Evolutionary conservation across 768 basidiomycete genomes (phyloP).

Genomic region (Termitomyces sp.): DNA sequence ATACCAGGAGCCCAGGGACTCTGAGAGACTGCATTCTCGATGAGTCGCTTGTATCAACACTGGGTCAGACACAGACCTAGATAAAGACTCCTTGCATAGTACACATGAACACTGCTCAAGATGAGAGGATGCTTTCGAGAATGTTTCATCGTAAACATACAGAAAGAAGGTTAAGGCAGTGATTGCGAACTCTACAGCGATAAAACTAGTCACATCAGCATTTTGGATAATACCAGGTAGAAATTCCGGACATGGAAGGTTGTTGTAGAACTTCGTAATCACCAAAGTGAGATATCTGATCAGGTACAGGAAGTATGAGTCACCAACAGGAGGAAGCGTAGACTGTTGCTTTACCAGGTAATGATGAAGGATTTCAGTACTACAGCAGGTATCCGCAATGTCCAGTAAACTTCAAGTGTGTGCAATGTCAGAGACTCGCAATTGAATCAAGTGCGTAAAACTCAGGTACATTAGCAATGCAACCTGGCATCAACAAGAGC

Average conservation of each 20-base stretch:
- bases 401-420: constrained; percentile 5
- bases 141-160: not conserved
- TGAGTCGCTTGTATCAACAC: not conserved
- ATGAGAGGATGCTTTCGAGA: not conserved
- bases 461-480: not conserved
- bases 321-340: not conserved
- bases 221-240: not conserved
- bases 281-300: constrained; percentile 4
- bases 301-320: not conserved
- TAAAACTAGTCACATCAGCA: not conserved
- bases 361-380: constrained; percentile 6
- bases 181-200: not conserved
- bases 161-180: not conserved
- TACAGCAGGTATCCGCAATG: constrained; percentile 11
- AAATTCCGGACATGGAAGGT: not conserved
- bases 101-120: not conserved
- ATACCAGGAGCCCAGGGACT: not conserved
- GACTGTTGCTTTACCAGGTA: constrained; percentile 5
- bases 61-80: not conserved
- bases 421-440: not conserved
- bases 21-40: not conserved
- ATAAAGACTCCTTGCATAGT: constrained; percentile 2
- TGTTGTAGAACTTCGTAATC: not conserved
- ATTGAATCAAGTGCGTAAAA: not conserved
- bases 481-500: not conserved